Evolutionary conservation across 352 stramenopile species (phyloP), one percentile per base, ranked within the genome.

Genomic region (Globisporangium heterothallicum): DNA sequence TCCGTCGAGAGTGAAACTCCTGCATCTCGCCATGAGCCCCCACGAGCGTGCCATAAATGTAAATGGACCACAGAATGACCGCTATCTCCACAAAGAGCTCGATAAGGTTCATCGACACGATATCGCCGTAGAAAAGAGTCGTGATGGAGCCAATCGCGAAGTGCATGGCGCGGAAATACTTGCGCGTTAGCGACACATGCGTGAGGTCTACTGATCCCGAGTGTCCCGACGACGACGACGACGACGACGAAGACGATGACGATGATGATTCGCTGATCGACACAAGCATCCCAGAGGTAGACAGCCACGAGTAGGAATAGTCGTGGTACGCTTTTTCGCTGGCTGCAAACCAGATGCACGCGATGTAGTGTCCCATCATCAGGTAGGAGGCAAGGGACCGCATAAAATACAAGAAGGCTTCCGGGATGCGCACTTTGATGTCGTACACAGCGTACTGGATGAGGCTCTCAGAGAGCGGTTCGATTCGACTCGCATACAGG

Each of bases 91-190:
- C 63, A 1, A 80, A 59, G n/a, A 86, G 40, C 40, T 88, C 78
- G 24, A 76, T 27, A 2, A 84, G 27, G 41, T 88, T 90, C 63
- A 86, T 80, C 3, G 76, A 86, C 12, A 77, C 36, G 24, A 88
- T 83, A 27, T 90, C 78, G 2, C 70, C 78, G 34, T 88, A 86
- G 38, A 76, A 90, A 3, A 88, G 59, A 3, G 76, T 86, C 12
- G 78, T 83, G 44, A 90, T 86, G 1, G 76, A 86, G 14, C 72
- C 68, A 12, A 87, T 51, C 0, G 76, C 67, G 49, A 86, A 86
- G 30, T 84, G 65, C 27, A 90, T 64, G 3, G 76, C 76, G 4
- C 78, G 72, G 9, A 84, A 44, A 49, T 87, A 89, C 61, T 89
- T 87, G 35, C 73, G 75, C 22, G 27, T 58, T 0, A 86, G 46